These are phyloP conservation scores for Claviceps pazoutovae DNA, from an alignment of 2,329 filamentous ascomycete species.

Conservation along the genomic window DNA sequence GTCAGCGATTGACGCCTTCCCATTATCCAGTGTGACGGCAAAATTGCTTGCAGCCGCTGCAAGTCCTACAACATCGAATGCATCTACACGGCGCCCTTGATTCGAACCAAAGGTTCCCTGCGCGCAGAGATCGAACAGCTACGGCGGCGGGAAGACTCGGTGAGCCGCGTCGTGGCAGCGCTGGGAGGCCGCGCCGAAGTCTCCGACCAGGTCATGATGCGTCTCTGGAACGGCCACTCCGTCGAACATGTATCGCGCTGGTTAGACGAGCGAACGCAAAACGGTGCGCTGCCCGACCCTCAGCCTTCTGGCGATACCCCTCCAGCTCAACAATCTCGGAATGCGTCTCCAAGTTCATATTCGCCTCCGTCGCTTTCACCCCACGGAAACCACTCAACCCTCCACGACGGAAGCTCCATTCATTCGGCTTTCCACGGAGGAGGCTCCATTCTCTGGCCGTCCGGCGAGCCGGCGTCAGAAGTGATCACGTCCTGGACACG, in stretches of 20 bases:
- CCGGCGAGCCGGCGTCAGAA: constrained; percentile 15
- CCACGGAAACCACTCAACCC: neutral
- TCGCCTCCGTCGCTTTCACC: neutral
- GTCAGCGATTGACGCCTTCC: neutral
- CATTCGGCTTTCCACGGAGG: neutral
- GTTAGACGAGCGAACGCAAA: constrained; percentile 20
- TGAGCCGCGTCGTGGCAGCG: constrained; percentile 39
- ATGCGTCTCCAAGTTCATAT: neutral
- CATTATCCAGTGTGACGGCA: constrained; percentile 39
- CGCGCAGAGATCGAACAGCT: constrained; percentile 44
- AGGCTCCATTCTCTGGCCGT: neutral
- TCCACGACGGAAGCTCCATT: neutral
- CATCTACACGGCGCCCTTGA: constrained; percentile 45
- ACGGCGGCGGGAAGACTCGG: constrained; percentile 36
- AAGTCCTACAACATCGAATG: constrained; percentile 34
- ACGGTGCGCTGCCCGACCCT: neutral
- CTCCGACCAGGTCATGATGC: constrained; percentile 38
- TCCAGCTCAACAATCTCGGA: neutral
- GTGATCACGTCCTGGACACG: constrained; percentile 38
- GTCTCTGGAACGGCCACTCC: constrained; percentile 37
- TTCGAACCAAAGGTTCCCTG: constrained; percentile 47
- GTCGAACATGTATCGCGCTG: constrained; percentile 41
- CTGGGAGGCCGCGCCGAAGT: constrained; percentile 31
- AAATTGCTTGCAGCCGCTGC: constrained; percentile 40
- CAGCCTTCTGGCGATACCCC: neutral